Evolutionary conservation across 2,329 filamentous ascomycete species (phyloP), one percentile per base, ranked within the genome.

Genomic region (Orbilia quercus): DNA sequence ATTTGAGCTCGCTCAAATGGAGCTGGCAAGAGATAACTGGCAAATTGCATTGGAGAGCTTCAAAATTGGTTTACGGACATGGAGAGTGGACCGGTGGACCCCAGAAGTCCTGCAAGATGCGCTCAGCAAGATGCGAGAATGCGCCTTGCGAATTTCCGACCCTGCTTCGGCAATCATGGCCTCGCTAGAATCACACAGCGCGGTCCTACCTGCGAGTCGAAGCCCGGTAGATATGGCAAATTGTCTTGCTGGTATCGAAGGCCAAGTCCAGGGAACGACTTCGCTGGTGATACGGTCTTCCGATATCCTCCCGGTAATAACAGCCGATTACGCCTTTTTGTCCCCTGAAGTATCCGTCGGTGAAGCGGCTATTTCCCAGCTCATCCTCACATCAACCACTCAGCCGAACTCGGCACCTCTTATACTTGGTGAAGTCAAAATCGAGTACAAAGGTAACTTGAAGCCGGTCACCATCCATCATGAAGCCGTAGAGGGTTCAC

Each of bases 101-200:
- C 57, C 64, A 23, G 82, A 84, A 71, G 82, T 88, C 28, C 82
- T 84, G 3, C 87, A 89, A 77, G 85, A 88, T 38, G 80, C 90
- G 38, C 83, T 84, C 53, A 89, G 87, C 86, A 81, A 83, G n/a
- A 79, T 89, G 66, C 83, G 88, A 74, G 82, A 83, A 69, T 87
- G 86, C 9, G 87, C 87, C 2, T 81, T 81, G 1, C 81, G 84
- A 72, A 81, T 82, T 50, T 84, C 84, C 6, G 84, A 86, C 58
- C 84, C 83, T 7, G 84, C 86, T 58, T 80, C 88, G 28, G 82
- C 89, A 7, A 80, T 90, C 36, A 83, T 86, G 25, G 84, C 88
- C 55, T 87, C 89, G 77, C 89, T 88, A 86, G 88, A 90, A 77
- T 81, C 90, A 47, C 82, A 89, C 79, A 83, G 86, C 67, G 84